phyloP scores from a whole-genome alignment of 352 stramenopile species.

The Phytophthora tubulina region DNA sequence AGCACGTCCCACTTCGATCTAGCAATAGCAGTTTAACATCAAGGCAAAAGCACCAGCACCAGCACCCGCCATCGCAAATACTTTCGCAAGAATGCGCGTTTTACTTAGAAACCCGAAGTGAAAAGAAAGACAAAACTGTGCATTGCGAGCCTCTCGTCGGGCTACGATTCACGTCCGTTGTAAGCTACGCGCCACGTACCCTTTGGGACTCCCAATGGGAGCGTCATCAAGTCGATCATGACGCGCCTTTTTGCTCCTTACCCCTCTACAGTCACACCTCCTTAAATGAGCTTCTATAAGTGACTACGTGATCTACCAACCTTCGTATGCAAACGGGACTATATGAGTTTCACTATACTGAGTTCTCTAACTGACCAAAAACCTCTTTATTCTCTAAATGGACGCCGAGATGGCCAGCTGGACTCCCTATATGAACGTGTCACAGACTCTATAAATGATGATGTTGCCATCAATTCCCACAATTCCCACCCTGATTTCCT shows the following conservation, averaged over 20 bases:
- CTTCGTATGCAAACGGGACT: too few species aligned
- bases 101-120: slow-evolving; percentile 36
- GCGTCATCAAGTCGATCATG: slow-evolving; percentile 14
- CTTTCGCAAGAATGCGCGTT: neutral
- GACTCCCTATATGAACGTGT: too few species aligned
- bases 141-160: slow-evolving; percentile 20
- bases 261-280: neutral
- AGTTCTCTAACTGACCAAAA: too few species aligned
- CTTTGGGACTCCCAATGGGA: neutral
- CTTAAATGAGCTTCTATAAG: too few species aligned
- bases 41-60: neutral
- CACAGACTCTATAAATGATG: too few species aligned
- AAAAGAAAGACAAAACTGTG: neutral
- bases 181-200: slow-evolving; percentile 34
- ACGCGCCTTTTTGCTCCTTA: neutral
- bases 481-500: too few species aligned
- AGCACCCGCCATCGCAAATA: slow-evolving; percentile 3
- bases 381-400: too few species aligned
- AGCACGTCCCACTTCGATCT: slow-evolving; percentile 13
- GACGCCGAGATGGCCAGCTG: too few species aligned
- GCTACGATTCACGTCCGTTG: slow-evolving; percentile 28
- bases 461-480: too few species aligned
- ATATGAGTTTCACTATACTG: too few species aligned
- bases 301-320: too few species aligned
- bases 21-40: slow-evolving; percentile 4